Base-by-base conservation (phyloP, 306 rosid genomes). In the Acacia acuminata region DNA sequence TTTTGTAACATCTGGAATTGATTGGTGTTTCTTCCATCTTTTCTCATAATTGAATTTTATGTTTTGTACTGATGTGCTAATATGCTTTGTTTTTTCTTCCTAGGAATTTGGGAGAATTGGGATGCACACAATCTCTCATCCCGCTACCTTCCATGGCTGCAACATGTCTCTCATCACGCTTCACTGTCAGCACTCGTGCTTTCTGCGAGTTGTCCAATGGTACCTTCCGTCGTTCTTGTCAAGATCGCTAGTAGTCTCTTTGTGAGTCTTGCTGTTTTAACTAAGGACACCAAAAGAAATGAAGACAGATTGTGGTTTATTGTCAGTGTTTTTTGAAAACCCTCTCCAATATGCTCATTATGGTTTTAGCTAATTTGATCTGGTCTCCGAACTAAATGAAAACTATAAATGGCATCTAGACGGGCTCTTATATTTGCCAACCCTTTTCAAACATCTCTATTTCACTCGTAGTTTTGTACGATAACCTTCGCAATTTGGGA, bases 201-300 rank as follows among this genome's bases (percentile, higher is more conserved):
- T 94, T 73, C 63, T 91, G 97, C 87, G 97, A 91, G 95, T 83
- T 94, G 93, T 91, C 97, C 76, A 90, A 94, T 81, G 99, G 99
- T 92, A 96, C 94, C 97, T 91, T 96, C 94, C 84, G 92, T 87
- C 97, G 97, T 82, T 80, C 99, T 94, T 94, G 97, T 96, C 98
- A 88, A 86, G 98, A 92, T 96, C 97, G 98, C 99, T 92, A 96
- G 85, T 96, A 89, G 90, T 96, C 67, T 88, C 93, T 96, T 96
- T 91, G 97, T 94, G 99, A 96, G 99, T 92, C 94, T 91, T 94
- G 90, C 90, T 86, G 86, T 88, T 88, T 87, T 88, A 19, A 19
- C 25, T 55, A 90, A 92, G 98, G 96, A 85, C 67, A 42, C 85
- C 58, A 75, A 75, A 64, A n/a, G 81, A 84, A 73, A 17, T 80